These are phyloP conservation scores for Globisporangium parvum DNA, from an alignment of 352 stramenopile species.

Conservation along the genomic window DNA sequence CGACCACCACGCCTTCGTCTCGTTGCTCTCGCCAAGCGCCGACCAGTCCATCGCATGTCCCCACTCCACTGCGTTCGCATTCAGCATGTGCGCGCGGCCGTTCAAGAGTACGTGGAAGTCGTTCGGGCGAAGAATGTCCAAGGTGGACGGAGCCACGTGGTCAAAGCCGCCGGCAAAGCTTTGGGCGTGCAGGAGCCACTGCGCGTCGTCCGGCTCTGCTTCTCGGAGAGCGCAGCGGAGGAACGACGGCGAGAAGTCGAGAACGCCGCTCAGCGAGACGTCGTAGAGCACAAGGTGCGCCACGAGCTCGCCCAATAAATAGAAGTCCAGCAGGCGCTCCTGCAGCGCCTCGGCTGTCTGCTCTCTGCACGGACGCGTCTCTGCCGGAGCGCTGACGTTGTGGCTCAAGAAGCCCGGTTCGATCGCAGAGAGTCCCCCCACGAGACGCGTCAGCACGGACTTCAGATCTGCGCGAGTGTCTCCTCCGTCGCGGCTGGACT, in stretches of 20 bases:
- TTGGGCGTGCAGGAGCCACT: constrained; percentile 11
- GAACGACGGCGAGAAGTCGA: constrained; percentile 54
- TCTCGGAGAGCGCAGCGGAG: constrained; percentile 31
- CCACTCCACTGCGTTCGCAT: constrained; percentile 39
- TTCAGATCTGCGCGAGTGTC: constrained; percentile 18
- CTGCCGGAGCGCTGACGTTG: neutral
- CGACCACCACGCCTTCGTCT: constrained; percentile 26
- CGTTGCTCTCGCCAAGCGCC: constrained; percentile 1
- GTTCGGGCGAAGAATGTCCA: constrained; percentile 37
- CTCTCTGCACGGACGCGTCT: neutral
- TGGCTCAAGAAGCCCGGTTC: constrained; percentile 28
- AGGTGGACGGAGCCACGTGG: constrained; percentile 39
- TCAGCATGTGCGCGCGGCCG: constrained; percentile 20
- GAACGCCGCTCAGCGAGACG: constrained; percentile 37
- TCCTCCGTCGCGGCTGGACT: constrained; percentile 7
- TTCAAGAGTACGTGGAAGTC: constrained; percentile 59
- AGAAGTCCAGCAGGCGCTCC: constrained; percentile 36
- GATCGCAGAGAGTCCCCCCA: constrained; percentile 21
- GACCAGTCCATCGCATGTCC: constrained; percentile 28
- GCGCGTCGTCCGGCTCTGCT: neutral
- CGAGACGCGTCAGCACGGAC: constrained; percentile 32
- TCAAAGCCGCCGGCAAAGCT: constrained; percentile 55
- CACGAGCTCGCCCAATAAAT: constrained; percentile 54
- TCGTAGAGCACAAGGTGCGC: constrained; percentile 50
- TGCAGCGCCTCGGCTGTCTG: constrained; percentile 5